phyloP scores from a whole-genome alignment of 2,329 filamentous ascomycete genomes.

The Talaromyces sp. region DNA sequence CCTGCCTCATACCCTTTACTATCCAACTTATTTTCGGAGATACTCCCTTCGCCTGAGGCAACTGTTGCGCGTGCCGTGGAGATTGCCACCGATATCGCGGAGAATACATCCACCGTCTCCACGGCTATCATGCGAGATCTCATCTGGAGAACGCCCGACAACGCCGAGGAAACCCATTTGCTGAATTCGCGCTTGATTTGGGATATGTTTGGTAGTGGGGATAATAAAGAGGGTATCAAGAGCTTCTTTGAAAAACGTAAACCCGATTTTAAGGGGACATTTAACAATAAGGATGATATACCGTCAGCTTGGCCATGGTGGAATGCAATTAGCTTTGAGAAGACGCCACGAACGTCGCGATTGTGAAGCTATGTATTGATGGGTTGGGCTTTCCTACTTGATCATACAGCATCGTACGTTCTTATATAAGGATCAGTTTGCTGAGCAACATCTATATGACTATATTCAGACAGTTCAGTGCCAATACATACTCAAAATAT shows the following conservation, averaged over 20 bases:
- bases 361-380: neutral
- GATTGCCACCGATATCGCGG: conserved; percentile 61
- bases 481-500: too few species aligned
- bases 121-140: conserved; percentile 65
- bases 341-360: conserved; percentile 2
- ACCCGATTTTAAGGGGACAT: conserved; percentile 52
- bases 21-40: conserved; percentile 61
- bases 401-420: too few species aligned
- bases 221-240: conserved; percentile 58
- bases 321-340: conserved; percentile 2
- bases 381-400: neutral
- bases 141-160: conserved; percentile 53
- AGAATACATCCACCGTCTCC: conserved; percentile 61
- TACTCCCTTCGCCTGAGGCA: conserved; percentile 52
- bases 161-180: conserved; percentile 64
- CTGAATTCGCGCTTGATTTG: conserved; percentile 51
- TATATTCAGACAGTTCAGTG: too few species aligned
- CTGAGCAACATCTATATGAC: too few species aligned
- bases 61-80: conserved; percentile 62
- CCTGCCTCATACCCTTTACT: conserved; percentile 47
- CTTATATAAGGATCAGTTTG: too few species aligned
- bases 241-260: conserved; percentile 61
- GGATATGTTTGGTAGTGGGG: conserved; percentile 41
- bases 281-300: conserved; percentile 11
- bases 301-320: conserved; percentile 12